Conservation (phyloP, 495 filamentous ascomycete genomes). For the Lepraria neglecta region DNA sequence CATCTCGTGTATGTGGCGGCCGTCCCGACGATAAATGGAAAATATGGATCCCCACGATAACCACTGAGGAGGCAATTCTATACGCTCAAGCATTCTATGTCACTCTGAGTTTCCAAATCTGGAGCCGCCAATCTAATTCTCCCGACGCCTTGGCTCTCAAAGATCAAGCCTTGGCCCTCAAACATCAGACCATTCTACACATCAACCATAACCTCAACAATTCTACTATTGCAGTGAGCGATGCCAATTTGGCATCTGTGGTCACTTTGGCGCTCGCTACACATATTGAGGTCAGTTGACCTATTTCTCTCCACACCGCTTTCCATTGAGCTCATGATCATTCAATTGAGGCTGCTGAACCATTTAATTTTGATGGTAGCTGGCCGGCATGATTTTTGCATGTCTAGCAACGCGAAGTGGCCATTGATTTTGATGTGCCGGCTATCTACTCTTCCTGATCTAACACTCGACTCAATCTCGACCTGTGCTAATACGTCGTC, state of each 20-base stretch:
- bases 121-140: neutral
- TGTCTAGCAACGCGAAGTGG: neutral
- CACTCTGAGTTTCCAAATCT: neutral
- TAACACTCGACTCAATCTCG: neutral
- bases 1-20: neutral
- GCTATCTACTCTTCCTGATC: too few species aligned
- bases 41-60: neutral
- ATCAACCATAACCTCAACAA: slow-evolving; percentile 2
- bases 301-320: neutral
- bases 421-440: neutral
- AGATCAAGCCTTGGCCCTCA: slow-evolving; percentile 1
- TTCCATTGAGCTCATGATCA: neutral
- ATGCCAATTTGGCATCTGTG: neutral
- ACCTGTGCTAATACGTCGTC: neutral
- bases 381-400: neutral
- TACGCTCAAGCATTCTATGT: slow-evolving; percentile 4
- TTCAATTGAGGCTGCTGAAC: neutral
- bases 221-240: neutral
- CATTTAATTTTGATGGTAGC: neutral
- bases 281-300: neutral
- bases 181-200: slow-evolving; percentile 1
- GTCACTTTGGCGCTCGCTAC: neutral
- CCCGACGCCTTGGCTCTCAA: neutral
- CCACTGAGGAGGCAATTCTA: neutral
- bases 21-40: neutral